phyloP scores from a whole-genome alignment of 2,329 filamentous ascomycete genomes.

The Magnaporthales sp. region DNA sequence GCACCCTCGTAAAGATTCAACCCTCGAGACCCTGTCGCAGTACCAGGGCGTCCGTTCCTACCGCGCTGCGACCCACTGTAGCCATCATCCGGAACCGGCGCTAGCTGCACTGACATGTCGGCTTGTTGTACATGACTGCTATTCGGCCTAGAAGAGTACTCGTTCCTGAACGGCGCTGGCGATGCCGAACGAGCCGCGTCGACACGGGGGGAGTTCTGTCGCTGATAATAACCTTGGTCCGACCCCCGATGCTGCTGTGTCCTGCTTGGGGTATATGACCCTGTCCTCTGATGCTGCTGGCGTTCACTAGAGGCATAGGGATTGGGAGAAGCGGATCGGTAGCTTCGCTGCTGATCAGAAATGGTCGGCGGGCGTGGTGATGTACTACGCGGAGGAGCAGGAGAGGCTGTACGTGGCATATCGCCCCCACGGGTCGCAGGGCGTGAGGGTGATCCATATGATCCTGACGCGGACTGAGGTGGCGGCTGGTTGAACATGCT shows the following conservation, averaged over 20 bases:
- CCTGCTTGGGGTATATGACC: conserved; percentile 10
- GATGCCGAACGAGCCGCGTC: conserved; percentile 25
- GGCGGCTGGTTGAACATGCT: conserved; percentile 55
- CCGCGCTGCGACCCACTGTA: conserved; percentile 35
- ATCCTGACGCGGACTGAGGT: conserved; percentile 21
- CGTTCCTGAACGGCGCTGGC: conserved; percentile 28
- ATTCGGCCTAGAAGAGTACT: conserved; percentile 36
- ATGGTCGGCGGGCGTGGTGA: conserved; percentile 53
- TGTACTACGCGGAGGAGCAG: conserved; percentile 21
- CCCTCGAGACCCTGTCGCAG: conserved; percentile 35
- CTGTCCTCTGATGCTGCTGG: conserved; percentile 14
- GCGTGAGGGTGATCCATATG: conserved; percentile 34
- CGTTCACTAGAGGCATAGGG: conserved; percentile 42
- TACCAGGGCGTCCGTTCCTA: conserved; percentile 38
- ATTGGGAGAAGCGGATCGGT: conserved; percentile 39
- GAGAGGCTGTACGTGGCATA: conserved; percentile 35
- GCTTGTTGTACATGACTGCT: conserved; percentile 33
- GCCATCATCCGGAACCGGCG: conserved; percentile 22
- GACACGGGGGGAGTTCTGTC: conserved; percentile 35
- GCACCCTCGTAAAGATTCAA: conserved; percentile 49
- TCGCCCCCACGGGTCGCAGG: conserved; percentile 51
- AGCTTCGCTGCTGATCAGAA: conserved; percentile 25
- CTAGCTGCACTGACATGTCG: conserved; percentile 63
- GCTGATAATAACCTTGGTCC: conserved; percentile 38
- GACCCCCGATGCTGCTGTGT: conserved; percentile 34